Conservation (phyloP, 2,329 filamentous ascomycete genomes). For the Sporothrix globosa region DNA sequence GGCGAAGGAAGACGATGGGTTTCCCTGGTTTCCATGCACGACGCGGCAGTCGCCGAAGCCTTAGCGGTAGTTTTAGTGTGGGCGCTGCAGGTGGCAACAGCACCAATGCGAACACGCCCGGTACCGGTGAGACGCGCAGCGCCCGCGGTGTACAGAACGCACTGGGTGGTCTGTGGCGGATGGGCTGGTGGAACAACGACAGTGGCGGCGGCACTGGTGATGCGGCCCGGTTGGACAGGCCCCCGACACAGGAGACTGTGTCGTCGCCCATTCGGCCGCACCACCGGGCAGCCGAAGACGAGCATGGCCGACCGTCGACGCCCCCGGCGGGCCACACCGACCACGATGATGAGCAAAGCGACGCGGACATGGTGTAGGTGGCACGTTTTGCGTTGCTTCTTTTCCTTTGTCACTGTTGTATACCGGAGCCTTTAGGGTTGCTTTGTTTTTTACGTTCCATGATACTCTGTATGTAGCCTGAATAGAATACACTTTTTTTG, state of each 20-base stretch:
- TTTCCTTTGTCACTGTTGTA: conserved; percentile 22
- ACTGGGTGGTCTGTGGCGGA: conserved; percentile 56
- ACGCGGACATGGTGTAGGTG: neutral
- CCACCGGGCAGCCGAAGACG: neutral
- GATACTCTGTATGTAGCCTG: neutral
- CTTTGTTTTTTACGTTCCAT: neutral
- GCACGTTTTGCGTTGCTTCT: neutral
- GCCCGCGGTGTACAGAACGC: conserved; percentile 53
- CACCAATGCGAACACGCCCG: neutral
- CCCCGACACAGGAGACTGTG: conserved; percentile 19
- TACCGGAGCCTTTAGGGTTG: neutral
- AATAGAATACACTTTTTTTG: conserved; percentile 17
- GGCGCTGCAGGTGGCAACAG: neutral
- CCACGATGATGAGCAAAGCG: neutral
- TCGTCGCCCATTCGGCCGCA: conserved; percentile 6
- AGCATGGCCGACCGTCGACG: conserved; percentile 5
- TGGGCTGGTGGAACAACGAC: conserved; percentile 57
- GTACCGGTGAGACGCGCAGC: conserved; percentile 29
- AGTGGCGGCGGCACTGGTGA: conserved; percentile 16
- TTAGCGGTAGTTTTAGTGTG: conserved; percentile 28
- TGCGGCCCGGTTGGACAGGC: conserved; percentile 22
- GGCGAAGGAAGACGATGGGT: conserved; percentile 61
- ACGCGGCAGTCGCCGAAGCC: conserved; percentile 46
- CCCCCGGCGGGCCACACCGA: neutral
- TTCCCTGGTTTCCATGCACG: conserved; percentile 65